Conservation (phyloP, 305 asterid genomes). For the Fraxinus baroniana region DNA sequence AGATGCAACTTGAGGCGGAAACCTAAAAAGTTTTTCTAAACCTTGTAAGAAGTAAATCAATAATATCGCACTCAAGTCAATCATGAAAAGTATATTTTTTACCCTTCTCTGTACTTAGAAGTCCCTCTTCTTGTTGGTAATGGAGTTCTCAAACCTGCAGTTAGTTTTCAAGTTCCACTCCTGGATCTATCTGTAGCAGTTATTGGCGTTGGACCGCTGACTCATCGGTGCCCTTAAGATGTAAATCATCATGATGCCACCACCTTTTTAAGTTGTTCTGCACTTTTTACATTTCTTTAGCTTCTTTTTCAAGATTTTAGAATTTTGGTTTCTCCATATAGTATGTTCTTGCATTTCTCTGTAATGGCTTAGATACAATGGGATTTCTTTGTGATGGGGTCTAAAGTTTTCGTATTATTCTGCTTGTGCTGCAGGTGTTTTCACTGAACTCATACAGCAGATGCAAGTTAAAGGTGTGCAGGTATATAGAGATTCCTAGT, state of each 20-base stretch:
- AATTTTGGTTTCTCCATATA: conserved; percentile 9
- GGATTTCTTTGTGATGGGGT: not conserved
- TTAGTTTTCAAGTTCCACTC: not conserved
- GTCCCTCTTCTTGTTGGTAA: not conserved
- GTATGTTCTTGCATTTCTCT: conserved; percentile 17
- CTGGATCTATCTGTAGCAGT: not conserved
- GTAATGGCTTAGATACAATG: not conserved
- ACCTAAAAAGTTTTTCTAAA: not conserved
- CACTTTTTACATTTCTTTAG: not conserved
- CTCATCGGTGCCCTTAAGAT: not conserved
- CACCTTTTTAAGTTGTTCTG: not conserved
- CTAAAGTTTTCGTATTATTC: not conserved
- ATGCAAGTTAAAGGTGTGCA: conserved; percentile 99
- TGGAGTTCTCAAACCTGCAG: not conserved
- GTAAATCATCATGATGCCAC: not conserved
- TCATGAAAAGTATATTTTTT: not conserved
- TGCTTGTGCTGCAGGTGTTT: conserved; percentile 67
- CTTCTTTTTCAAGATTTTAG: conserved; percentile 15
- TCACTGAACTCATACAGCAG: conserved; percentile 96
- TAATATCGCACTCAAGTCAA: not conserved
- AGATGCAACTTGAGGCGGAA: not conserved
- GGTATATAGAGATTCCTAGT: conserved; percentile 44
- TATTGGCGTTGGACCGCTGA: not conserved
- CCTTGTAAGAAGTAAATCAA: not conserved
- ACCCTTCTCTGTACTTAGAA: not conserved